A percentile compares a stretch with the other conserved stretches of the same genome.
These are phyloP conservation scores for Diaporthe vexans DNA, from an alignment of 2,329 filamentous ascomycete species.

Conservation along the genomic window DNA sequence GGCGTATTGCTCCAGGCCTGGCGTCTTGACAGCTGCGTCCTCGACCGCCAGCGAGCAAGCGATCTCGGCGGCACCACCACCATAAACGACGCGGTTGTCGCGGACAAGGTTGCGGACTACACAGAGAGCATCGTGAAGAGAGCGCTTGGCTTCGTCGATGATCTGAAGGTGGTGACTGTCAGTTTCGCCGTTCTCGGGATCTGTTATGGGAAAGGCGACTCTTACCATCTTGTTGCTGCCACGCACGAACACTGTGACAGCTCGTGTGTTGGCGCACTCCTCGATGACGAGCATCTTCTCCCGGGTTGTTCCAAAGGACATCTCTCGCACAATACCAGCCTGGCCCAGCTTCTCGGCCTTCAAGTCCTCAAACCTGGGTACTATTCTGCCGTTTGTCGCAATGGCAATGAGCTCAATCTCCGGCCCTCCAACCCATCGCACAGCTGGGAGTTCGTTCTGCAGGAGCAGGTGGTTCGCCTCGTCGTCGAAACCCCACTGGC, in stretches of 20 bases:
- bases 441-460: constrained; percentile 95
- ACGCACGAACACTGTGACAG: constrained; percentile 95
- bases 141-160: constrained; percentile 98
- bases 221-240: constrained; percentile 99
- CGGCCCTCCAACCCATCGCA: constrained; percentile 97
- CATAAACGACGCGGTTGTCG: constrained; percentile 98
- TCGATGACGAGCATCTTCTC: constrained; percentile 99
- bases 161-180: constrained; percentile 70
- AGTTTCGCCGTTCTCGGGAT: background rate
- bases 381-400: constrained; percentile 97
- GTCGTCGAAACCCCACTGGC: constrained; percentile 99
- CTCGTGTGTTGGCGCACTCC: constrained; percentile 97
- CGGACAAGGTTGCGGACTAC: constrained; percentile 96
- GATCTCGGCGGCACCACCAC: constrained; percentile 96
- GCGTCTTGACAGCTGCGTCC: constrained; percentile 93
- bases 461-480: constrained; percentile 98
- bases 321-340: constrained; percentile 91
- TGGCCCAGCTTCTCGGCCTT: constrained; percentile 90
- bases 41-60: constrained; percentile 97
- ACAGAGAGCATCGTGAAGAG: constrained; percentile 95
- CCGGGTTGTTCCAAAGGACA: constrained; percentile 96
- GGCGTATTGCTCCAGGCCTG: constrained; percentile 97
- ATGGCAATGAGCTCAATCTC: constrained; percentile 99
- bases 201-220: constrained; percentile 27
- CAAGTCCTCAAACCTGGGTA: constrained; percentile 96